These are phyloP conservation scores for Wallacemonas sp. DNA, from an alignment of 208 protist species.

Conservation along the genomic window DNA sequence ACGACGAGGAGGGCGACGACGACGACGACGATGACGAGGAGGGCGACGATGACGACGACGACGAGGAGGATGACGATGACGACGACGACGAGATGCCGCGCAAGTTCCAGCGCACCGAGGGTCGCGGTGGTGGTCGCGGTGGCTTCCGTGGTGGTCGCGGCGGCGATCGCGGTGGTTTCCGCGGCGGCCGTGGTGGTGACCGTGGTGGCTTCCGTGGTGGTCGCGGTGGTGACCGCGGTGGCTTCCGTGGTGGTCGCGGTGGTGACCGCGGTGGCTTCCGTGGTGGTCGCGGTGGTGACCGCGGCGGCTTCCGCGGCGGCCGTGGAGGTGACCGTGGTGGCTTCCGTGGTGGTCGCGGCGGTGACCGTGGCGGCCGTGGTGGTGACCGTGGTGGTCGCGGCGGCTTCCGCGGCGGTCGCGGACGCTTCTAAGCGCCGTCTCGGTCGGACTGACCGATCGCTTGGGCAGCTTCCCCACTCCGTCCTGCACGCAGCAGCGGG, in stretches of 20 bases:
- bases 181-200: constrained; percentile 27
- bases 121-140: constrained; percentile 39
- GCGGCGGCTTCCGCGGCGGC: constrained; percentile 43
- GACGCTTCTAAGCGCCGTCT: background rate
- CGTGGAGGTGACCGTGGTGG: constrained; percentile 53
- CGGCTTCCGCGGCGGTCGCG: constrained; percentile 51
- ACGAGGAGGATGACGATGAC: constrained; percentile 55
- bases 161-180: constrained; percentile 32
- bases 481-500: too few species aligned
- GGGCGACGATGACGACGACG: constrained; percentile 9
- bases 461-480: too few species aligned
- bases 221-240: constrained; percentile 15
- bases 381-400: constrained; percentile 39
- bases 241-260: constrained; percentile 38
- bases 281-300: constrained; percentile 41
- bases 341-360: constrained; percentile 56
- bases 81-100: constrained; percentile 51
- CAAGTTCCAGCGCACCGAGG: constrained; percentile 82
- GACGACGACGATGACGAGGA: constrained; percentile 21
- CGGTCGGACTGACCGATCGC: background rate
- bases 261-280: constrained; percentile 33
- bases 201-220: constrained; percentile 24
- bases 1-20: constrained; percentile 18
- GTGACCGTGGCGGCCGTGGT: constrained; percentile 59
- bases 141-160: constrained; percentile 35